Percentiles rank a stretch among this genome's conserved stretches.
These are phyloP conservation scores for Lolium rigidum DNA, from an alignment of 176 grass and related monocot genomes.

Conservation along the genomic window DNA sequence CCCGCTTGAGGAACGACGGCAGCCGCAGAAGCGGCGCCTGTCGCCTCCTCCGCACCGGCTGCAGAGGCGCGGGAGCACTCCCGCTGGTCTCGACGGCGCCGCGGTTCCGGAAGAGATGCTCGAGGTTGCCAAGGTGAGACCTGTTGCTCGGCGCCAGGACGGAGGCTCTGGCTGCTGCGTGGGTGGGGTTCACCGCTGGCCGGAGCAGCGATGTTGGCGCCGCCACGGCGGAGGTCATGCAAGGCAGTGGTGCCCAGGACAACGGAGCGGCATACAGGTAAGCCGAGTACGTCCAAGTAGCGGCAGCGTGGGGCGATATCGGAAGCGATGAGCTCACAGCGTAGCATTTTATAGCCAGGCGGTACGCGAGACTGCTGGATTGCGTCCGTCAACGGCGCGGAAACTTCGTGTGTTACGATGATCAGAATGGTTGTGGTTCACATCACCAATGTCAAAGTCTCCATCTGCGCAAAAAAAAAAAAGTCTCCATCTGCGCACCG, in stretches of 20 bases:
- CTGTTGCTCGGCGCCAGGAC: slow-evolving; percentile 6
- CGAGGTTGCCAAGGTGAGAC: slow-evolving; percentile 51
- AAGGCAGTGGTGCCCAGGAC: slow-evolving; percentile 30
- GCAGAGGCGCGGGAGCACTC: neutral
- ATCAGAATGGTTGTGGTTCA: neutral
- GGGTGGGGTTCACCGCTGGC: neutral
- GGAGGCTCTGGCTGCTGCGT: neutral
- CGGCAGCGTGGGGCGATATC: neutral
- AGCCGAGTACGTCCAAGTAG: neutral
- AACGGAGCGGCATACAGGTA: slow-evolving; percentile 43
- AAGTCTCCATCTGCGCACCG: too few species aligned
- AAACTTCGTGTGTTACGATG: slow-evolving; percentile 30
- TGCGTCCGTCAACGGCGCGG: slow-evolving; percentile 38
- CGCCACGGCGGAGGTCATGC: slow-evolving; percentile 50
- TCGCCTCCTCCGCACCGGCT: slow-evolving; percentile 15
- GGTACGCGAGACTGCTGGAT: too few species aligned
- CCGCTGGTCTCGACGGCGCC: neutral
- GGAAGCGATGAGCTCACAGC: neutral
- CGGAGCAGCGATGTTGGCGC: slow-evolving; percentile 41
- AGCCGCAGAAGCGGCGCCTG: slow-evolving; percentile 48
- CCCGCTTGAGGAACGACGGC: slow-evolving; percentile 48
- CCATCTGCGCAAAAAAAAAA: too few species aligned
- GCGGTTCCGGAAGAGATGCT: slow-evolving; percentile 52
- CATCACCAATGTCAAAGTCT: too few species aligned
- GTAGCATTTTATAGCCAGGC: slow-evolving; percentile 20